These are phyloP conservation scores for Diaporthe batatas DNA, from an alignment of 2,329 filamentous ascomycete genomes.

Conservation along the genomic window DNA sequence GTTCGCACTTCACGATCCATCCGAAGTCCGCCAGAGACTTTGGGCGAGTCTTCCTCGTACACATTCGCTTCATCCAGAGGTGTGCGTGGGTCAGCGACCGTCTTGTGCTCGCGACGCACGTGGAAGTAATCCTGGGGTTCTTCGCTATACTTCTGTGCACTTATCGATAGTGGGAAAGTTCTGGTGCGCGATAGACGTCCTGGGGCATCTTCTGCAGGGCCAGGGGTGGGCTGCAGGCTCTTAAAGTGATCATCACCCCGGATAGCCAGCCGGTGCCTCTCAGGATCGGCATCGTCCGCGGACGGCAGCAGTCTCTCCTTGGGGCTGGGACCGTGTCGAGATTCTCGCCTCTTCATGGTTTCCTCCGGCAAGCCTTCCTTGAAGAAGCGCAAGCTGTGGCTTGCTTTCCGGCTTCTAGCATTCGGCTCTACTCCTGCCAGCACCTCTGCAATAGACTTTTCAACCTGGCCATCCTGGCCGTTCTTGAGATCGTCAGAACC, in stretches of 20 bases:
- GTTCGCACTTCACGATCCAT: constrained; percentile 33
- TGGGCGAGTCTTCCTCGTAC: constrained; percentile 26
- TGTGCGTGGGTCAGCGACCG: constrained; percentile 8
- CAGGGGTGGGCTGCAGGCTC: constrained; percentile 45
- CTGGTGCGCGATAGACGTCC: constrained; percentile 43
- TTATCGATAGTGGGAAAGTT: constrained; percentile 43
- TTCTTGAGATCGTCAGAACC: constrained; percentile 63
- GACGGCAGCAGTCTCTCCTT: constrained; percentile 58
- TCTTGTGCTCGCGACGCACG: constrained; percentile 26
- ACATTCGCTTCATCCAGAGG: constrained; percentile 13
- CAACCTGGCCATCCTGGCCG: constrained; percentile 68
- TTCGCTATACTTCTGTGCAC: constrained; percentile 32
- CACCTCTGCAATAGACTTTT: constrained; percentile 74
- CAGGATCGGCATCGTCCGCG: constrained; percentile 45
- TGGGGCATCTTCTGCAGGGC: constrained; percentile 46
- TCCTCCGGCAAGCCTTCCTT: constrained; percentile 75
- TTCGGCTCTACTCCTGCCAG: constrained; percentile 73
- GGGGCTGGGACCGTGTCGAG: constrained; percentile 48
- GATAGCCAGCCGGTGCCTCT: constrained; percentile 43
- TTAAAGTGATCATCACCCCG: constrained; percentile 42
- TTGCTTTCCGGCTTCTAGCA: constrained; percentile 75
- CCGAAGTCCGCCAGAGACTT: constrained; percentile 39
- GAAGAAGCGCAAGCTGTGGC: constrained; percentile 76
- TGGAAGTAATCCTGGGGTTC: constrained; percentile 47
- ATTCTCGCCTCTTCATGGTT: constrained; percentile 66